Base-by-base conservation (phyloP, 2,329 filamentous ascomycete species). In the Fusarium hainanense region DNA sequence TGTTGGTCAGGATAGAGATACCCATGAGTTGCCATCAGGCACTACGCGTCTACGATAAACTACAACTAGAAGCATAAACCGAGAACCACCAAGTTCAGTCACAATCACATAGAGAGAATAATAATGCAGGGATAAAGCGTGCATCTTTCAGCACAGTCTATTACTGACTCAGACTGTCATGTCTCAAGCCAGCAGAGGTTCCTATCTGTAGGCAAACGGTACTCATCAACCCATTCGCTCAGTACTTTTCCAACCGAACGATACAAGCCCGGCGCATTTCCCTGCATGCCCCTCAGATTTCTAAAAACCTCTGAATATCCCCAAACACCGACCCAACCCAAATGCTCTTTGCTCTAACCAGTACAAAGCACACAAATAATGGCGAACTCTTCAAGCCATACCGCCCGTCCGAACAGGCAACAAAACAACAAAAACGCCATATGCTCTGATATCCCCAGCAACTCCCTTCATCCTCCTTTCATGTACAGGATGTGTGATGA, bases 241-340 rank as follows among this genome's bases (percentile, higher is more conserved):
- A 66, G 73, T 75, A 69, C 55, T 75, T 47, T 75, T 75, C 62
- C 71, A 75, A 75, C 73, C 66, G 60, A 75, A 59, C 70, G 66
- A 69, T 32, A 16, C 63, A 71, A 62, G 55, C 58, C 61, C 54
- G 55, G 34, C 46, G 18, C 58, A 62, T 63, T 65, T 71, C 62
- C 70, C 63, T 63, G 21, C 59, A 66, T 75, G 68, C 68, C 67
- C 58, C 48, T 48, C 65, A 58, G 61, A 58, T 58, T 58, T 40
- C 48, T 49, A 72, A 52, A 52, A 70, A 67, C 69, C 71, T 54
- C 59, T 27, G 23, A 23, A 27, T 63, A 66, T 63, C 66, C 52
- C 63, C 50, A 47, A 52, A 37, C 42, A 28, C 49, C 49, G n/a
- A 48, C 49, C 58, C n/a, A 18, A 30, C 32, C 27, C 43, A 27